Base-by-base conservation (phyloP, 176 grass and related monocot species). In the Metroxylon sagu region DNA sequence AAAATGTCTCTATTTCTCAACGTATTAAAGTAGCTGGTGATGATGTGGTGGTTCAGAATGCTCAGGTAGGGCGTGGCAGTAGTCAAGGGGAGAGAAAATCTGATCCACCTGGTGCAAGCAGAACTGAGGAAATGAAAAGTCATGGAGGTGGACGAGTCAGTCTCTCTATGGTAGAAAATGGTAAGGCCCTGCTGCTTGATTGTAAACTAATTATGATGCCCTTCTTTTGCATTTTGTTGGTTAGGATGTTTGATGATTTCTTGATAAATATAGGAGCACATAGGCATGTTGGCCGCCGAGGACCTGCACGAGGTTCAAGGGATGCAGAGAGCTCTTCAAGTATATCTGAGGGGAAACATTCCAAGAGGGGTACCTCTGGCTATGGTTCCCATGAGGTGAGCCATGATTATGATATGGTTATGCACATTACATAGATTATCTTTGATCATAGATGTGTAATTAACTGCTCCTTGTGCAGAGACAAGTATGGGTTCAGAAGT, bases 401-500 rank as follows among this genome's bases (percentile, higher is more conserved):
- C 60, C 71, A 49, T 43, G 28, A n/a, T 73, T 59, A 43, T 43
- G 35, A 43, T 43, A 43, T 43, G 2, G 35, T 14, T 3, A 43
- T 1, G 8, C 12, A 12, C 12, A 43, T 0, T 23, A 39, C 30
- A 35, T 1, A 29, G 28, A 43, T 43, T 43, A 43, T 43, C 12
- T 43, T 43, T 43, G 8, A 43, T 43, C 35, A 43, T 43, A 2
- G 2, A 43, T 14, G 12, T 43, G 35, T 43, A 14, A 43, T 43
- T 43, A 10, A 43, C 12, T 19, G 43, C 6, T 54, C 35, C 19
- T 19, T 80, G 1, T 76, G 81, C 85, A 98, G 94, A 83, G 80
- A 75, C 94, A 98, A 82, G 85, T 98, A 49, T 98, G 94, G 94
- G 88, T 98, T 89, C 94, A 98, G 75, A 98, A 98, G 77, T 80